Percentiles rank a stretch among this genome's conserved stretches.
Conservation (phyloP, 257 asterid genomes). For the Salvia splendens region DNA sequence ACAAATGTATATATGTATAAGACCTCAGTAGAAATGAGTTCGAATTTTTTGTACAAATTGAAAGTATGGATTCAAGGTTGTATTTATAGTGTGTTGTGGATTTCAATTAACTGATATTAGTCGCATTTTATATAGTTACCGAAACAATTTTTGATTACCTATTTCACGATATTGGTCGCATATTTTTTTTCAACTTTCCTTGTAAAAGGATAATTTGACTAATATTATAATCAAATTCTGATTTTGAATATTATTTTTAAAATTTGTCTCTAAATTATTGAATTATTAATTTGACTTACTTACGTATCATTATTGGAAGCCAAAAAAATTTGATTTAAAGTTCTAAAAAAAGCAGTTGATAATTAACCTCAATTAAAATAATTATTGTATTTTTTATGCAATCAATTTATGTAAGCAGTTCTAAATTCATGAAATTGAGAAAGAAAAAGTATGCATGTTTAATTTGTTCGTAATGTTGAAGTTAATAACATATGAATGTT, state of each 20-base stretch:
- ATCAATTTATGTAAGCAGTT: background rate
- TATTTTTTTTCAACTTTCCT: conserved; percentile 26
- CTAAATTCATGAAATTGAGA: background rate
- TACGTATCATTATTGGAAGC: too few species aligned
- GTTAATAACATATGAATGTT: too few species aligned
- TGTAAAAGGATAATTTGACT: background rate
- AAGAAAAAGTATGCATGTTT: background rate
- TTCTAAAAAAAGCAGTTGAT: background rate
- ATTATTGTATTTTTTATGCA: background rate
- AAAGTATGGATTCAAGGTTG: background rate
- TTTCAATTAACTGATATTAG: background rate
- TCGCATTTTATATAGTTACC: too few species aligned
- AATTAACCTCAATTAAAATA: background rate
- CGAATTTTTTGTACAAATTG: background rate
- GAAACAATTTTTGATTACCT: conserved; percentile 28
- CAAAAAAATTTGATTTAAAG: too few species aligned
- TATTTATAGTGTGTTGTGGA: background rate
- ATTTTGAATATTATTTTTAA: too few species aligned
- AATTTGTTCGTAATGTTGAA: background rate
- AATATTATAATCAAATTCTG: too few species aligned
- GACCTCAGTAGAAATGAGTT: background rate
- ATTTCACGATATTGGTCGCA: background rate
- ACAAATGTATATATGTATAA: background rate
- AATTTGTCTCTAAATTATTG: too few species aligned
- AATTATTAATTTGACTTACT: too few species aligned